Conservation (phyloP, 768 basidiomycete genomes). For the Rhizopogon vesiculosus region DNA sequence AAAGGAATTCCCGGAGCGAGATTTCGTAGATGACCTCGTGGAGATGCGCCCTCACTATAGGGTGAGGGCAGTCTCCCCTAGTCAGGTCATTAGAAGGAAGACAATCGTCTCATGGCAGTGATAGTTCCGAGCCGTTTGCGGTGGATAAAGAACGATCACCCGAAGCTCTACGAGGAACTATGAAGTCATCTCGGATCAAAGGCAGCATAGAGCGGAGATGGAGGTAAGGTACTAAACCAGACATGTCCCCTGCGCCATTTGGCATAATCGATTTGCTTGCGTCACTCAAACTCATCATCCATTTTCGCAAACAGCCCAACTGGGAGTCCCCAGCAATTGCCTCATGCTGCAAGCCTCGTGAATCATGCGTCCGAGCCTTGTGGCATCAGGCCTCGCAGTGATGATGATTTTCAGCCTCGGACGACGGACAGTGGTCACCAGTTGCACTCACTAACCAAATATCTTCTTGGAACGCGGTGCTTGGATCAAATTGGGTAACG, state of each 20-base stretch:
- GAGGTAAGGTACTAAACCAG: constrained; percentile 45
- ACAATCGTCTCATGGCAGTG: constrained; percentile 37
- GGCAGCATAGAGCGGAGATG: no score
- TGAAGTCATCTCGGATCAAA: no score
- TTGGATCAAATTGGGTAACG: no score
- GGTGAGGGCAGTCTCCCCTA: constrained; percentile 48
- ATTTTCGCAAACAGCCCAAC: no score
- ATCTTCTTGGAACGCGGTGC: constrained; percentile 27
- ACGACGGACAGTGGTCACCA: no score
- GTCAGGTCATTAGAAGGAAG: constrained; percentile 41
- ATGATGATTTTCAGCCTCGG: constrained; percentile 4
- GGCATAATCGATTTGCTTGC: no score
- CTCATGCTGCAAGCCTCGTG: no score
- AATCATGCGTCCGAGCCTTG: no score
- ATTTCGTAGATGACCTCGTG: constrained; percentile 47
- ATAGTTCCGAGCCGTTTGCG: constrained; percentile 18
- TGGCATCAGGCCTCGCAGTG: constrained; percentile 13
- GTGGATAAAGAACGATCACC: no score
- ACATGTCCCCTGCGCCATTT: constrained; percentile 29
- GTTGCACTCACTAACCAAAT: constrained; percentile 13
- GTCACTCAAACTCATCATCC: no score
- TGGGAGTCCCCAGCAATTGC: no score
- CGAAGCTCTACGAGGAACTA: no score
- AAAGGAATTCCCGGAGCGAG: constrained; percentile 36
- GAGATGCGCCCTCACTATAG: constrained; percentile 34